Conservation (phyloP, 352 stramenopile species). For the Phytophthora constricta region DNA sequence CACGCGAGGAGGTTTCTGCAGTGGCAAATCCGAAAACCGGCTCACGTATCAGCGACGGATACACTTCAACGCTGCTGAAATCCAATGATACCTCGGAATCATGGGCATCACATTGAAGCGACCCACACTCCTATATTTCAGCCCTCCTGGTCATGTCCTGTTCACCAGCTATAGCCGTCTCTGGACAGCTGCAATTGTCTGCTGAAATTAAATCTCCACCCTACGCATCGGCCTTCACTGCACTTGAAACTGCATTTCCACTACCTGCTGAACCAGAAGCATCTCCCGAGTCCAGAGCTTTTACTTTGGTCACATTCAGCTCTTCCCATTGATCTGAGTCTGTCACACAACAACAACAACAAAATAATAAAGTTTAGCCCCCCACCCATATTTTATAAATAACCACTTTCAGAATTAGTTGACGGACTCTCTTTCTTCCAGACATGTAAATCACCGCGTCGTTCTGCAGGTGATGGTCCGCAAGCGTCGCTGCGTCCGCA, state of each 20-base stretch:
- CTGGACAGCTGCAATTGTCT: no score
- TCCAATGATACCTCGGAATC: no score
- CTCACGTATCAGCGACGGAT: no score
- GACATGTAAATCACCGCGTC: slow-evolving; percentile 87
- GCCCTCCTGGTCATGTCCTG: neutral
- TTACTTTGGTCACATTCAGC: slow-evolving; percentile 71
- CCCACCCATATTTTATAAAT: slow-evolving; percentile 8
- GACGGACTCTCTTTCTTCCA: slow-evolving; percentile 88
- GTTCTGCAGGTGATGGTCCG: slow-evolving; percentile 86
- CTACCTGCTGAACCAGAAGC: slow-evolving; percentile 6
- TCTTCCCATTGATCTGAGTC: slow-evolving; percentile 85
- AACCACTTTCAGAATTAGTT: neutral
- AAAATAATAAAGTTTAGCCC: neutral
- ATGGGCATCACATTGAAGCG: no score
- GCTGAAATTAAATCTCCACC: no score
- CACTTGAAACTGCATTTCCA: slow-evolving; percentile 17
- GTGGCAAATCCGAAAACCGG: no score
- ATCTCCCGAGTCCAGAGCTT: slow-evolving; percentile 44
- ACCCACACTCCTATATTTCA: neutral
- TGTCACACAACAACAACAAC: slow-evolving; percentile 22
- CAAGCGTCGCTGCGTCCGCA: slow-evolving; percentile 76
- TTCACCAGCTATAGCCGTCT: neutral
- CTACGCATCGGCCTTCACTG: slow-evolving; percentile 24
- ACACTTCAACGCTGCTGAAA: no score
- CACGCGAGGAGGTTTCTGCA: no score